Evolutionary conservation across 1,284 basidiomycete species (phyloP).

Genomic region (Pholiota adiposa): DNA sequence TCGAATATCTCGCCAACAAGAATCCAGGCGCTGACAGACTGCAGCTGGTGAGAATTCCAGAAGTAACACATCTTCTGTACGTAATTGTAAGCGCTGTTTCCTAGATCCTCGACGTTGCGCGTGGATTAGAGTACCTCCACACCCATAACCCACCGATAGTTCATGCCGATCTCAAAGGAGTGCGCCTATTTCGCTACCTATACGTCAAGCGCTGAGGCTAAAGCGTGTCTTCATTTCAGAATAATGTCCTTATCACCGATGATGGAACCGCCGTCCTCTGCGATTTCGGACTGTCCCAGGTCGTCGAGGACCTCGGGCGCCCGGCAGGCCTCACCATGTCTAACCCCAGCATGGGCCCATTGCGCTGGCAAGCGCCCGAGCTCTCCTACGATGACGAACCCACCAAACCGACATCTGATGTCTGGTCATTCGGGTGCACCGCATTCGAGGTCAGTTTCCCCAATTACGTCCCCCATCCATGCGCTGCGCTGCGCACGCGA

Average conservation of each 20-base stretch:
- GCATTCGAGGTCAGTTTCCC: conserved; percentile 32
- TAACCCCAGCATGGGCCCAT: conserved; percentile 29
- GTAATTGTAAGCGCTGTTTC: not conserved
- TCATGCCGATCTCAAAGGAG: conserved; percentile 50
- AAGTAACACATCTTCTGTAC: not conserved
- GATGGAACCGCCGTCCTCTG: conserved; percentile 33
- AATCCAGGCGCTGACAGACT: conserved; percentile 35
- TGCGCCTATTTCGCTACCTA: conserved; percentile 22
- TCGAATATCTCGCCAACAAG: conserved; percentile 35
- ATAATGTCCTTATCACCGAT: conserved; percentile 39
- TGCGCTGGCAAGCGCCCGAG: conserved; percentile 40
- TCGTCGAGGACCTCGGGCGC: conserved; percentile 32
- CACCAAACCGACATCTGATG: conserved; percentile 30
- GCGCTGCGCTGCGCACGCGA: not conserved
- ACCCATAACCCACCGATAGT: conserved; percentile 41
- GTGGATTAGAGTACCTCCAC: conserved; percentile 46
- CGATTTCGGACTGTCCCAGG: conserved; percentile 39
- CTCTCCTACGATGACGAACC: conserved; percentile 29
- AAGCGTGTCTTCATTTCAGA: conserved; percentile 27
- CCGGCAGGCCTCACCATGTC: conserved; percentile 32
- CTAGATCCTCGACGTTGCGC: conserved; percentile 43
- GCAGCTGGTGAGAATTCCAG: conserved; percentile 33
- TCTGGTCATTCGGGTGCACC: conserved; percentile 40
- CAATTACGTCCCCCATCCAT: not conserved
- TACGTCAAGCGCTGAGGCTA: too few species aligned